Conservation (phyloP, 257 asterid genomes). For the Galeopsis tetrahit region DNA sequence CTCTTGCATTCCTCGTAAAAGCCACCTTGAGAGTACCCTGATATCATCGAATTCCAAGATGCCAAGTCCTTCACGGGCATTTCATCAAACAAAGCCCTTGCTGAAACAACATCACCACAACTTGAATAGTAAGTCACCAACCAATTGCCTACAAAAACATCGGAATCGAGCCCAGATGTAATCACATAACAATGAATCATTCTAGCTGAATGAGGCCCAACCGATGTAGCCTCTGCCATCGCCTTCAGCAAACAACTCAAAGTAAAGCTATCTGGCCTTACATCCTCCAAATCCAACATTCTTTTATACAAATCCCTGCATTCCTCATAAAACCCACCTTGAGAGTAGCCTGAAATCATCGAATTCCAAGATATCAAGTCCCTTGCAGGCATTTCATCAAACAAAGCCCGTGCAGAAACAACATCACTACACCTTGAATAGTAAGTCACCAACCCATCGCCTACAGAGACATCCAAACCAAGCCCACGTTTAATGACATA, state of each 20-base stretch:
- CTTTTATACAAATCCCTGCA: conserved; percentile 65
- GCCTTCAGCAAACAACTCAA: conserved; percentile 74
- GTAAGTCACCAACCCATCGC: conserved; percentile 73
- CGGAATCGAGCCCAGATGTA: conserved; percentile 62
- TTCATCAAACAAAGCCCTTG: conserved; percentile 58
- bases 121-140: conserved; percentile 74
- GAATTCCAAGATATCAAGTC: conserved; percentile 90
- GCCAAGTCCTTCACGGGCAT: conserved; percentile 71
- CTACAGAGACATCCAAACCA: conserved; percentile 61
- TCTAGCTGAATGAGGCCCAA: conserved; percentile 36
- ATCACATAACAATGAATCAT: conserved; percentile 63
- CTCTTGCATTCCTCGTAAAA: conserved; percentile 67
- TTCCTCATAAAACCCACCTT: conserved; percentile 65
- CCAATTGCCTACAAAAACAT: conserved; percentile 74
- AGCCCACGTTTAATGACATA: conserved; percentile 63
- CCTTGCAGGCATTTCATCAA: conserved; percentile 62
- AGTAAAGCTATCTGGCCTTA: conserved; percentile 65
- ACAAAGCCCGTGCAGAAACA: conserved; percentile 58
- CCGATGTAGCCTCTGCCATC: conserved; percentile 52
- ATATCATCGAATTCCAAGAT: conserved; percentile 86
- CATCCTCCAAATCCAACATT: conserved; percentile 51
- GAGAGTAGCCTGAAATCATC: conserved; percentile 83
- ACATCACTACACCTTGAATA: conserved; percentile 71
- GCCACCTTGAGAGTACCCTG: conserved; percentile 84
- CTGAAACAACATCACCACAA: conserved; percentile 64